Conservation (phyloP, 1,139 yeast genomes). For the Yamadazyma diospyri region DNA sequence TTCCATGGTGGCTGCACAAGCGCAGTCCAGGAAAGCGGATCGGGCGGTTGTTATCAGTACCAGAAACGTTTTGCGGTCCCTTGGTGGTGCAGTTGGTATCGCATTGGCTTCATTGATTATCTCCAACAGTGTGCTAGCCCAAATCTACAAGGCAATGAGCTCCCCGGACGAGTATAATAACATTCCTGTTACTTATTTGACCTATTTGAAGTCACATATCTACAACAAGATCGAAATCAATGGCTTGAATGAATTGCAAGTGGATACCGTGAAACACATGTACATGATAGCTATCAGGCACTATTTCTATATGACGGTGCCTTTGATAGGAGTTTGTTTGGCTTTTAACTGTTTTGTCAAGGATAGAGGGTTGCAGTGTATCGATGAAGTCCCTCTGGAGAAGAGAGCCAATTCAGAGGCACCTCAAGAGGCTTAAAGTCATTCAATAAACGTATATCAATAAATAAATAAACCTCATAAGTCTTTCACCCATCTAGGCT, state of each 20-base stretch:
- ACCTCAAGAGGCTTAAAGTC: not conserved
- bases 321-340: slow-evolving; percentile 40
- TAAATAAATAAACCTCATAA: slow-evolving; percentile 15
- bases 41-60: slow-evolving; percentile 56
- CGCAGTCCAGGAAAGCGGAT: slow-evolving; percentile 48
- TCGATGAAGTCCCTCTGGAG: slow-evolving; percentile 34
- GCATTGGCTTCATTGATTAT: slow-evolving; percentile 25
- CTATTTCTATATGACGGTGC: slow-evolving; percentile 40
- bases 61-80: slow-evolving; percentile 50
- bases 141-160: slow-evolving; percentile 10
- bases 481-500: slow-evolving; percentile 46
- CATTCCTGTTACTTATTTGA: slow-evolving; percentile 11
- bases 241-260: slow-evolving; percentile 23
- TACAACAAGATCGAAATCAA: slow-evolving; percentile 9
- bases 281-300: slow-evolving; percentile 36
- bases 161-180: slow-evolving; percentile 8
- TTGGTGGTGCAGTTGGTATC: slow-evolving; percentile 49
- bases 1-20: slow-evolving; percentile 54
- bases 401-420: no score
- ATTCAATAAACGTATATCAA: slow-evolving; percentile 4
- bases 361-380: slow-evolving; percentile 41
- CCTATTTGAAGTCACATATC: not conserved
- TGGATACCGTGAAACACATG: slow-evolving; percentile 23
- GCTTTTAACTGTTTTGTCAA: slow-evolving; percentile 31
- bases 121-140: slow-evolving; percentile 16